Evolutionary conservation across 2,329 filamentous ascomycete species (phyloP).

Genomic region (Xylaria sp.): DNA sequence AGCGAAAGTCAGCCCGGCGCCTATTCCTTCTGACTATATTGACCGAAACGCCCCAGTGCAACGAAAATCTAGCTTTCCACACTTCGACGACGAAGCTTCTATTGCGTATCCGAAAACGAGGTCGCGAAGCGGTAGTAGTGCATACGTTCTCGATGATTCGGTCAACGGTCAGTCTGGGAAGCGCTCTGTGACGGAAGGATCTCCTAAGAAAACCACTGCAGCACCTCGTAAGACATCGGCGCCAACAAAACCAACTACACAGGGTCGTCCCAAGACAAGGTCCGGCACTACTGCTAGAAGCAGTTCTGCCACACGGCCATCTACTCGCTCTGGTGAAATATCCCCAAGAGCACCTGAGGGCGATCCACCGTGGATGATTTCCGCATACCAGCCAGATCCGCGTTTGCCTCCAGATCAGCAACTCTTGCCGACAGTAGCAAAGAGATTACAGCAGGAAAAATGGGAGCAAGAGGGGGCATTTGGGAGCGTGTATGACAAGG

Average conservation of each 20-base stretch:
- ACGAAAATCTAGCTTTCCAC: slow-evolving; percentile 68
- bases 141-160: slow-evolving; percentile 66
- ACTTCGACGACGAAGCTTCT: slow-evolving; percentile 65
- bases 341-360: slow-evolving; percentile 80
- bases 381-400: slow-evolving; percentile 95
- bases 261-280: slow-evolving; percentile 71
- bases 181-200: slow-evolving; percentile 61
- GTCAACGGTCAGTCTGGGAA: slow-evolving; percentile 50
- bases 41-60: slow-evolving; percentile 78
- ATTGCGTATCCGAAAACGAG: slow-evolving; percentile 71
- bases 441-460: slow-evolving; percentile 89
- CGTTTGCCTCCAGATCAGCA: slow-evolving; percentile 95
- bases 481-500: slow-evolving; percentile 85
- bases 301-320: slow-evolving; percentile 65
- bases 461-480: slow-evolving; percentile 94
- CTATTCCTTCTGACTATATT: slow-evolving; percentile 76
- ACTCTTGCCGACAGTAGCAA: slow-evolving; percentile 92
- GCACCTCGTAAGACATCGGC: slow-evolving; percentile 59
- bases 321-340: slow-evolving; percentile 70
- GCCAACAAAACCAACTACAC: slow-evolving; percentile 55
- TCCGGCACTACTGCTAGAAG: slow-evolving; percentile 64
- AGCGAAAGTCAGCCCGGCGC: slow-evolving; percentile 80
- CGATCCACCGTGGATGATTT: slow-evolving; percentile 94
- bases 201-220: slow-evolving; percentile 63
- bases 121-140: slow-evolving; percentile 73